Evolutionary conservation across 2,329 filamentous ascomycete genomes (phyloP), one percentile per base, ranked within the genome.

Genomic region (Leptographium procerum): DNA sequence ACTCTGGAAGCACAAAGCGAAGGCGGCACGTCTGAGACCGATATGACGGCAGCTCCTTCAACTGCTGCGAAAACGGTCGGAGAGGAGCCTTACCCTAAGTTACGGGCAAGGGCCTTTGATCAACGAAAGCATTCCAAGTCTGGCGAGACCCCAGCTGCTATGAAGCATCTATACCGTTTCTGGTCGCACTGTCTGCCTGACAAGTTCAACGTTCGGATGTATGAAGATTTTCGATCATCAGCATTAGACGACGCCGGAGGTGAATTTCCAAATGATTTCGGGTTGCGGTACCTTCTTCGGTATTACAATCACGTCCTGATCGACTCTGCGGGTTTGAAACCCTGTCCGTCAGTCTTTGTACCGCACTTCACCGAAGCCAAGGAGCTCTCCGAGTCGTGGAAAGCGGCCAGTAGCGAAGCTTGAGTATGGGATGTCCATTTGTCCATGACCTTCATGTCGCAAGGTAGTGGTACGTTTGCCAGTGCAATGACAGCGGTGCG

Each of bases 171-270:
- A 33, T 90, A 89, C 73, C 79, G 84, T 63, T 88, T 88, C 73
- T 91, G 87, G 86, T 83, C 83, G 24, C 81, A 86, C 69, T 88
- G 87, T 67, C 77, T 91, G 62, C 79, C 84, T 62, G 78, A 82
- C 66, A 85, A 87, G 71, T 90, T 91, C 78, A 88, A 91, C 70
- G 76, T 78, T 60, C 76, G 75, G 67, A 88, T 91, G 82, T 91
- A 91, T 73, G 75, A 82, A 67, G 87, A 91, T 69, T 90, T 91
- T 73, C 82, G 83, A 63, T 74, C 75, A 65, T 77, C 81, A 68
- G 87, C 87, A 58, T 72, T 85, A 61, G 82, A 85, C 67, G 87
- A 91, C 71, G 75, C 78, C 58, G 69, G 71, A 59, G 70, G 77
- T 62, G 75, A 61, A 14, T 75, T 65, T 72, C 62, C 68, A 73